phyloP scores from a whole-genome alignment of 2,329 filamentous ascomycete genomes.

The Penicillium rolfsii region DNA sequence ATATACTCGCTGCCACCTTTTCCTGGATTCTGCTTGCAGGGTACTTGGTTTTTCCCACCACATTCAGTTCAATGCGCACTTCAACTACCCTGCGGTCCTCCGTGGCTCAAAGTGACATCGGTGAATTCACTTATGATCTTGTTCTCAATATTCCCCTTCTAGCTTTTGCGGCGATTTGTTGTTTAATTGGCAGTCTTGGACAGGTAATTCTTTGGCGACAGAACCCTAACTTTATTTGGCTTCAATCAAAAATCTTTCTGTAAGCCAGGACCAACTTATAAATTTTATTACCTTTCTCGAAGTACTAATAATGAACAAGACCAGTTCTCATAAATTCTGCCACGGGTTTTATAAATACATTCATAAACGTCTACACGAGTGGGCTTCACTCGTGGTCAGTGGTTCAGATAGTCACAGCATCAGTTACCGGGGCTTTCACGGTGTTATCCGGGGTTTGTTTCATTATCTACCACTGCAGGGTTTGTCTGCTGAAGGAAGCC shows the following conservation, averaged over 20 bases:
- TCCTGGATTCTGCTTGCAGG: slow-evolving; percentile 1
- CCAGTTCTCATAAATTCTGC: slow-evolving; percentile 3
- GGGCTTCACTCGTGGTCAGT: neutral
- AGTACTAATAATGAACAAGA: neutral
- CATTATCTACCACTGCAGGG: neutral
- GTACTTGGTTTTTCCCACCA: neutral
- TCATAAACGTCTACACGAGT: neutral
- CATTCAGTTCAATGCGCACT: neutral
- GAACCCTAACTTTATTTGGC: neutral
- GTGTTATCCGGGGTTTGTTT: neutral
- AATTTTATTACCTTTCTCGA: neutral
- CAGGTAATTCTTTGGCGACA: neutral
- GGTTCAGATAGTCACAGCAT: slow-evolving; percentile 1
- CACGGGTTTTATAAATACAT: slow-evolving; percentile 3
- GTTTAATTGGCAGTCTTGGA: neutral
- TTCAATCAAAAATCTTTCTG: slow-evolving; percentile 1
- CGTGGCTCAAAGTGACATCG: neutral
- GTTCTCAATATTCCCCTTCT: slow-evolving; percentile 3
- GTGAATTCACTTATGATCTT: slow-evolving; percentile 2
- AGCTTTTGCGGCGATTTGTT: neutral
- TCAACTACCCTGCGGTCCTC: neutral
- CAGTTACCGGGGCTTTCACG: neutral
- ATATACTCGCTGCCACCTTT: neutral
- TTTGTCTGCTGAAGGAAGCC: neutral
- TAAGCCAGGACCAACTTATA: neutral